These are phyloP conservation scores for Obelidium mucronatum DNA, from an alignment of 192 early-diverging fungal genomes.

Conservation along the genomic window DNA sequence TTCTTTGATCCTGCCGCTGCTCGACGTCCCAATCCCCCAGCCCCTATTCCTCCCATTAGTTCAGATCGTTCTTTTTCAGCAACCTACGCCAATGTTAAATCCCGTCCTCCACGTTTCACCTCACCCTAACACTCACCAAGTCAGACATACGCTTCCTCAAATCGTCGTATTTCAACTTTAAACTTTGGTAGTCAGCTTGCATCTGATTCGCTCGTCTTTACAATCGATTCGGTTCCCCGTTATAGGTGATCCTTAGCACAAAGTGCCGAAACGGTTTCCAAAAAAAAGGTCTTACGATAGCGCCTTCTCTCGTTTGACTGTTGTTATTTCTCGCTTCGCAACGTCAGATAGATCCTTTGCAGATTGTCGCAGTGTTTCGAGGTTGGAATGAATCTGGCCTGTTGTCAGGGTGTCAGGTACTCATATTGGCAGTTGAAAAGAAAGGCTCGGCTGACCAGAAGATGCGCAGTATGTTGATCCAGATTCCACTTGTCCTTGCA, in stretches of 20 bases:
- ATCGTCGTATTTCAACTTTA: conserved; percentile 36
- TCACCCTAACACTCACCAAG: conserved; percentile 5
- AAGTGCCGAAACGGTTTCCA: neutral
- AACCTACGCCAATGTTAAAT: too few species aligned
- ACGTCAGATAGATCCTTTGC: conserved; percentile 50
- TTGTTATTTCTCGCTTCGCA: conserved; percentile 54
- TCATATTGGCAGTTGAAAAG: neutral
- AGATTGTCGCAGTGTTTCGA: conserved; percentile 47
- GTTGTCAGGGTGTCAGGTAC: neutral
- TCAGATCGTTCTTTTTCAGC: conserved; percentile 40
- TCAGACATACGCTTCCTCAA: conserved; percentile 37
- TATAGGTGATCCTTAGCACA: neutral
- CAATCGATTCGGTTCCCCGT: too few species aligned
- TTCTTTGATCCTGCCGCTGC: conserved; percentile 1
- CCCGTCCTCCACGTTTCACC: too few species aligned
- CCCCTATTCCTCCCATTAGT: conserved; percentile 36
- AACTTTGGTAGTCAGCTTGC: conserved; percentile 41
- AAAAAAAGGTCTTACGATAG: conserved; percentile 54
- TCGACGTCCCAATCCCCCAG: conserved; percentile 26
- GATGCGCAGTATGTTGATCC: conserved; percentile 6
- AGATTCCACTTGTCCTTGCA: conserved; percentile 42
- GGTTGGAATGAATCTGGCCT: conserved; percentile 46
- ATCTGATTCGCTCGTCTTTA: conserved; percentile 47
- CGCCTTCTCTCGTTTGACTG: conserved; percentile 56
- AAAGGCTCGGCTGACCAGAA: conserved; percentile 9